Base-by-base conservation (phyloP, 106 monocot genomes). In the Ottelia alismoides region DNA sequence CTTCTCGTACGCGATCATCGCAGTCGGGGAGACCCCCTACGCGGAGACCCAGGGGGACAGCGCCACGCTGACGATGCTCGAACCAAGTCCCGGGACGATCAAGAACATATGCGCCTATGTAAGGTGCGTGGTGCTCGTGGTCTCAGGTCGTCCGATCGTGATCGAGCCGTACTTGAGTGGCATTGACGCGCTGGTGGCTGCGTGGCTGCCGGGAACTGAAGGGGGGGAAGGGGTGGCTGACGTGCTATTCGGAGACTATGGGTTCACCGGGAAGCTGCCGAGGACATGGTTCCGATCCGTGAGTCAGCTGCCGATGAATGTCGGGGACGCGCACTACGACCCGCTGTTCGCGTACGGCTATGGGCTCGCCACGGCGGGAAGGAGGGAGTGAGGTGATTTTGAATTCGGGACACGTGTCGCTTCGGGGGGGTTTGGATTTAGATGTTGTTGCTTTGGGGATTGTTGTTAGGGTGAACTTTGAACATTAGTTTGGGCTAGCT, bases 261-360 rank as follows among this genome's bases (percentile, higher is more conserved):
- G 68, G 6, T 68, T 68, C 68, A 52, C 68, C 16, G 68, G 68
- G 7, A 68, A 68, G 60, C 59, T 68, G 2, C 12, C 68, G 0
- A 51, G 43, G 10, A 68, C 68, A 1, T 68, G 68, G 68, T 68
- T 68, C 28, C 51, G 19, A 31, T 68, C 68, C 12, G 60, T 68
- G 22, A 52, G 53, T 22, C 68, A 68, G 52, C 59, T 68, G 3
- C 68, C 68, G 35, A 68, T 68, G 68, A 68, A 68, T 31, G 68
- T 52, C 14, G 68, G 68, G 1, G 68, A 68, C 52, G 20, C 26
- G 0, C 51, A 68, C 20, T 68, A 68, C 32, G 51, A 59, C 19
- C 68, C 68, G 0, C 45, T 68, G 25, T 68, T 52, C 28, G 51
- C 68, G 0, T 60, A 44, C 7, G 68, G 68, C 4, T 68, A 43